Percentiles rank a stretch among this genome's conserved stretches.
Evolutionary conservation across 305 asterid genomes (phyloP).

Genomic region (Caryopteris hybrid): DNA sequence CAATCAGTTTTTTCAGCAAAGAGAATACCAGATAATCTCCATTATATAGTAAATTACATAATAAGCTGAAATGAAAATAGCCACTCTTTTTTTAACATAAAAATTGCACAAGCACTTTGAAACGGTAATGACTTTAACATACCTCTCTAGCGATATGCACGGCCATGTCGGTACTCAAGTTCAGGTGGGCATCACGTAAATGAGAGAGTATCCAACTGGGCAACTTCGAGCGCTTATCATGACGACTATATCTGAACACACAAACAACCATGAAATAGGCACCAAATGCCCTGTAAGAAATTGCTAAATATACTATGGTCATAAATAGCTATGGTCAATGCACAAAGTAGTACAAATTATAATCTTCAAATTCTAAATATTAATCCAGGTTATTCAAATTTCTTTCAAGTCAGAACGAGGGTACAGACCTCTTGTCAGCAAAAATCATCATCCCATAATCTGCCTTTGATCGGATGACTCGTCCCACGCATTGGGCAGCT

Average conservation of each 20-base stretch:
- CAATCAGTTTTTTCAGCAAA: too few relatives aligned
- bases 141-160: constrained; percentile 98
- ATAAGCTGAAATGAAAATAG: not conserved
- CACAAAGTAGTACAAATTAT: not conserved
- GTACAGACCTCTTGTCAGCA: constrained; percentile 88
- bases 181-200: constrained; percentile 91
- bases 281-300: not conserved
- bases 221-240: constrained; percentile 91
- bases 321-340: not conserved
- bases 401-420: not conserved
- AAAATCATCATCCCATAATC: constrained; percentile 99
- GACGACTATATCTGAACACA: constrained; percentile 76
- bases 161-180: constrained; percentile 98
- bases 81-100: not conserved
- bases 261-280: constrained; percentile 7
- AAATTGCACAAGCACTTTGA: not conserved
- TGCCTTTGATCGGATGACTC: constrained; percentile 96
- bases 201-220: constrained; percentile 98
- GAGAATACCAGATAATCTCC: too few relatives aligned
- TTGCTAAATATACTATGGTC: not conserved
- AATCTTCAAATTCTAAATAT: not conserved
- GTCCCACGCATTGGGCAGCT: constrained; percentile 99
- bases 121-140: not conserved
- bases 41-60: not conserved
- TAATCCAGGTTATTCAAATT: not conserved